Conservation (phyloP, 345 rosid genomes). For the Gynandropsis gynandra region DNA sequence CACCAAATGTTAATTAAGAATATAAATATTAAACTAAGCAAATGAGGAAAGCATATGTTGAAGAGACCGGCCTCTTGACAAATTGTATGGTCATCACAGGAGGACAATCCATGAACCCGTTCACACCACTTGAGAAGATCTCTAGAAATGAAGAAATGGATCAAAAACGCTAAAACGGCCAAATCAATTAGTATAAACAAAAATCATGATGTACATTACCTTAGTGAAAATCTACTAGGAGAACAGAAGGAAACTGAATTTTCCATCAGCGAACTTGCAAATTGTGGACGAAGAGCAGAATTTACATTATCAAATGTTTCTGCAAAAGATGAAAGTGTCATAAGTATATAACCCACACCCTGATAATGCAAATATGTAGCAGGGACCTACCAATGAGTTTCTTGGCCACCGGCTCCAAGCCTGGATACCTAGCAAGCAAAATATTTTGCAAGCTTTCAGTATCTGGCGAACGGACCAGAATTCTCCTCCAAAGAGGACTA, state of each 20-base stretch:
- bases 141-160: constrained; percentile 38
- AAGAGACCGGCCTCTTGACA: constrained; percentile 61
- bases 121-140: constrained; percentile 96
- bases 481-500: constrained; percentile 77
- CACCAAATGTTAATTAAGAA: constrained; percentile 10
- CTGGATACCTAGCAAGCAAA: constrained; percentile 58
- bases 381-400: constrained; percentile 61
- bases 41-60: constrained; percentile 1
- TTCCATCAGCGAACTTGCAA: constrained; percentile 30
- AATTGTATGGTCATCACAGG: constrained; percentile 41
- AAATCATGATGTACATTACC: constrained; percentile 36
- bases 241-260: constrained; percentile 32
- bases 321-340: constrained; percentile 30
- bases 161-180: constrained; percentile 22
- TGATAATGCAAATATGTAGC: constrained; percentile 10
- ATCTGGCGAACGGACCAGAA: constrained; percentile 63
- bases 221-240: constrained; percentile 53
- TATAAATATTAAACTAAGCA: constrained; percentile 9
- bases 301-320: constrained; percentile 60
- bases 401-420: constrained; percentile 47
- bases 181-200: constrained; percentile 7
- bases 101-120: constrained; percentile 51
- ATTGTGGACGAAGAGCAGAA: constrained; percentile 28
- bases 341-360: constrained; percentile 12
- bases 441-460: constrained; percentile 52